Conservation (phyloP, 352 stramenopile genomes). For the Stephanocyclus meneghinianus region DNA sequence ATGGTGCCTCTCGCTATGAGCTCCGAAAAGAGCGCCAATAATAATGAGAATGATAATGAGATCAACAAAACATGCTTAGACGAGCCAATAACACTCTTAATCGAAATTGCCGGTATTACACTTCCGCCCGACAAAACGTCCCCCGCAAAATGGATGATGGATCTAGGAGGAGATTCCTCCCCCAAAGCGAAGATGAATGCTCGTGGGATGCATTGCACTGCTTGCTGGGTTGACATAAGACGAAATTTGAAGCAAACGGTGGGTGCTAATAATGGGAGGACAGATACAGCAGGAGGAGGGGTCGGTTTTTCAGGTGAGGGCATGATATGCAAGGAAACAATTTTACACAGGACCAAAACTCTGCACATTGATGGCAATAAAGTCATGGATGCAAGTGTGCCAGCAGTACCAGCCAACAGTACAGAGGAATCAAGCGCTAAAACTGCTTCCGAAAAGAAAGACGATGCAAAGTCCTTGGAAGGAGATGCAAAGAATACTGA, state of each 20-base stretch:
- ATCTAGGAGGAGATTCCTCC: neutral
- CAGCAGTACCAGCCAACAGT: neutral
- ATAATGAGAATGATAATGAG: neutral
- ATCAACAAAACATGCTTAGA: neutral
- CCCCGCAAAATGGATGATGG: neutral
- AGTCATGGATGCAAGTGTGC: neutral
- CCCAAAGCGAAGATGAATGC: neutral
- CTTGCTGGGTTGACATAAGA: constrained; percentile 24
- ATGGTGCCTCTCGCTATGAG: neutral
- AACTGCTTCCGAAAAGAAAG: neutral
- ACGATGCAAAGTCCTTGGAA: neutral
- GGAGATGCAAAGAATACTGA: constrained; percentile 15
- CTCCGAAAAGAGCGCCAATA: neutral
- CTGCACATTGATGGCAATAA: constrained; percentile 15
- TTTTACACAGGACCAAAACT: constrained; percentile 44
- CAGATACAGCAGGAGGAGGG: constrained; percentile 5
- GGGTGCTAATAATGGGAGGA: constrained; percentile 4
- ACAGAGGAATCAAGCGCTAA: neutral
- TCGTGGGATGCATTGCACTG: constrained; percentile 43
- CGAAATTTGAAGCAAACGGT: neutral
- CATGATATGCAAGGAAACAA: constrained; percentile 12
- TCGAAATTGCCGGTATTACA: constrained; percentile 44
- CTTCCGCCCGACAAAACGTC: constrained; percentile 14
- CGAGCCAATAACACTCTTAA: constrained; percentile 19
- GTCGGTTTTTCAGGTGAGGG: neutral